A percentile compares a stretch with the other conserved stretches of the same genome.
These are phyloP conservation scores for Manihot esculenta DNA, from an alignment of 441 rosid species.

Conservation along the genomic window DNA sequence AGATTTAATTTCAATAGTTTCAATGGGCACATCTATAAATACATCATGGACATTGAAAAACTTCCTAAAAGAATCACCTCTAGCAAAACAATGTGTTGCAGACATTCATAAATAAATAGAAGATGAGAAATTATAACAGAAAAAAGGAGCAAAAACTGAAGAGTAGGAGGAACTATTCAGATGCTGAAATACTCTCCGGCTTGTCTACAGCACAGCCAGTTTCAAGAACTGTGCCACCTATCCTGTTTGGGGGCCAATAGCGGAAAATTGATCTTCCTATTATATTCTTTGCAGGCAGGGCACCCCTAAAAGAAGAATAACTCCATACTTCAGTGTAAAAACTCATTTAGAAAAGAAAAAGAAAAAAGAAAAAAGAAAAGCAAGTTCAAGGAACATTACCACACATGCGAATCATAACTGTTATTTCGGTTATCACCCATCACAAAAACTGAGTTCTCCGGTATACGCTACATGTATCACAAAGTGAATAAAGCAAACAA, in stretches of 20 bases:
- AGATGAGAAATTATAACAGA: neutral
- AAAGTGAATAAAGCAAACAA: neutral
- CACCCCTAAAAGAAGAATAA: slow-evolving; percentile 56
- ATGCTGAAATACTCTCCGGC: slow-evolving; percentile 33
- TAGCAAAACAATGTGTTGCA: neutral
- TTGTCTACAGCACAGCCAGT: slow-evolving; percentile 63
- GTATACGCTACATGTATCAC: slow-evolving; percentile 54
- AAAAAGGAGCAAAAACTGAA: neutral
- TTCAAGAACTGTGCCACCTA: slow-evolving; percentile 61
- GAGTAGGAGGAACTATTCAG: slow-evolving; percentile 8
- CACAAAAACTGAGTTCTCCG: slow-evolving; percentile 81
- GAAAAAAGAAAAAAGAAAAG: neutral
- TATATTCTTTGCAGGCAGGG: slow-evolving; percentile 85
- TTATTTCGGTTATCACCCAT: slow-evolving; percentile 99
- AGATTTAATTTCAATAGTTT: neutral
- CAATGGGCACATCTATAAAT: neutral
- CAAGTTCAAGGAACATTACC: slow-evolving; percentile 43
- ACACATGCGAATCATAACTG: slow-evolving; percentile 91
- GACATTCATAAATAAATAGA: neutral
- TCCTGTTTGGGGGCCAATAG: slow-evolving; percentile 89
- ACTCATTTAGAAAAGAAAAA: neutral
- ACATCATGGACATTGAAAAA: slow-evolving; percentile 8
- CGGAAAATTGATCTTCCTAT: slow-evolving; percentile 88
- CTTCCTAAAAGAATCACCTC: slow-evolving; percentile 1
- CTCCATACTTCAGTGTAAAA: neutral